These are phyloP conservation scores for Guillardia theta DNA, from an alignment of 78 protist species.

Conservation along the genomic window DNA sequence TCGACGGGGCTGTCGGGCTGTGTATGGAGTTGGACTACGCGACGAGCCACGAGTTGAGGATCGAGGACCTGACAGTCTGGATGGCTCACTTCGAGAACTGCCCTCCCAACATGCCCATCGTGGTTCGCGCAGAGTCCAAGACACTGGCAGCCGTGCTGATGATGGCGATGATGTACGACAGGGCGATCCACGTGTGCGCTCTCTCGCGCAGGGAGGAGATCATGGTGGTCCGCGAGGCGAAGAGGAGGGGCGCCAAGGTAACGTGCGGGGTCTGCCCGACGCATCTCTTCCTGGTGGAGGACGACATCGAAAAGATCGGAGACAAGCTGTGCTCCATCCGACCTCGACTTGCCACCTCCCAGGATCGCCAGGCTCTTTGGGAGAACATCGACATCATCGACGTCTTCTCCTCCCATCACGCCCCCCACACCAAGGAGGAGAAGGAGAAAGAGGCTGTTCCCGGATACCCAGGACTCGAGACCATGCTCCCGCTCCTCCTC, in stretches of 20 bases:
- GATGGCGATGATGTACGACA: constrained; percentile 57
- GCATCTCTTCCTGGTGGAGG: constrained; percentile 65
- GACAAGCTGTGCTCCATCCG: neutral
- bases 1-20: neutral
- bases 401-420: constrained; percentile 73
- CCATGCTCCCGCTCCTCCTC: constrained; percentile 69
- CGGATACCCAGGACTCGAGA: constrained; percentile 75
- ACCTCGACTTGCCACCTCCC: constrained; percentile 59
- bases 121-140: constrained; percentile 67
- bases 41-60: neutral
- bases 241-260: constrained; percentile 63
- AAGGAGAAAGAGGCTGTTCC: constrained; percentile 66
- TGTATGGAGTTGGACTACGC: constrained; percentile 29
- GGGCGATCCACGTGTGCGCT: constrained; percentile 61
- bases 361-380: constrained; percentile 72
- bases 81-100: constrained; percentile 58
- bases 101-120: constrained; percentile 59
- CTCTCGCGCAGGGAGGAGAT: constrained; percentile 61
- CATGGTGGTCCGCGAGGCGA: constrained; percentile 66
- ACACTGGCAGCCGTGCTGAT: constrained; percentile 62
- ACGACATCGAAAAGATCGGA: constrained; percentile 48
- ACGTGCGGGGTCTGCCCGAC: constrained; percentile 20
- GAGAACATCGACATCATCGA: constrained; percentile 72
- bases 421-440: constrained; percentile 72
- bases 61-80: constrained; percentile 40